These are phyloP conservation scores for Pleurotus salmoneostramineus DNA, from an alignment of 768 basidiomycete species.

Conservation along the genomic window DNA sequence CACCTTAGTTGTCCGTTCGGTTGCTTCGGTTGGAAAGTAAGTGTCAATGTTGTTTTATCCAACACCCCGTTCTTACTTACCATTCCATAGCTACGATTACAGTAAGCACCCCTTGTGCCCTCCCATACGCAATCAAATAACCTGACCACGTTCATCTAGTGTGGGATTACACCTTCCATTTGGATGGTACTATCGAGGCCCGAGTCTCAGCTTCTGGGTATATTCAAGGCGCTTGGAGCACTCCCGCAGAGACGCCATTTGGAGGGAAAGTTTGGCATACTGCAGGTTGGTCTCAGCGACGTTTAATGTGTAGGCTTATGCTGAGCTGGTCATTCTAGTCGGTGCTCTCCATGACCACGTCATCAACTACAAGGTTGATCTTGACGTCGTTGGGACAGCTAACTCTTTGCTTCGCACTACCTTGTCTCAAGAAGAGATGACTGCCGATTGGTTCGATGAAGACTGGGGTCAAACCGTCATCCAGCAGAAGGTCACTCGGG, in stretches of 20 bases:
- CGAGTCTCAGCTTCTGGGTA: slow-evolving; percentile 66
- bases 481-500: slow-evolving; percentile 47
- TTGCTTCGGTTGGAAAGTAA: slow-evolving; percentile 62
- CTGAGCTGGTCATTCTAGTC: slow-evolving; percentile 28
- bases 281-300: slow-evolving; percentile 36
- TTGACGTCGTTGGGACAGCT: slow-evolving; percentile 55
- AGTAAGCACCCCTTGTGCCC: slow-evolving; percentile 24
- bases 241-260: slow-evolving; percentile 41
- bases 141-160: slow-evolving; percentile 13
- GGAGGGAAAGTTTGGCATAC: slow-evolving; percentile 53
- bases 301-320: too few relatives aligned
- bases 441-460: slow-evolving; percentile 55
- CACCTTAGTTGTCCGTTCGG: slow-evolving; percentile 50
- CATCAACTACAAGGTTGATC: slow-evolving; percentile 66
- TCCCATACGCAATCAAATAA: slow-evolving; percentile 1
- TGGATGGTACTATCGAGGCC: slow-evolving; percentile 70
- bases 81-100: slow-evolving; percentile 47
- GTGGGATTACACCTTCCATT: slow-evolving; percentile 65
- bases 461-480: slow-evolving; percentile 55
- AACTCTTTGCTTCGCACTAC: slow-evolving; percentile 55
- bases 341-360: slow-evolving; percentile 68
- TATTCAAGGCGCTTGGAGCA: slow-evolving; percentile 62
- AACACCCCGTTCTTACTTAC: background rate
- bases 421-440: slow-evolving; percentile 43
- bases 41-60: slow-evolving; percentile 19